Conservation (phyloP, 257 asterid genomes). For the Solanum arcanum region DNA sequence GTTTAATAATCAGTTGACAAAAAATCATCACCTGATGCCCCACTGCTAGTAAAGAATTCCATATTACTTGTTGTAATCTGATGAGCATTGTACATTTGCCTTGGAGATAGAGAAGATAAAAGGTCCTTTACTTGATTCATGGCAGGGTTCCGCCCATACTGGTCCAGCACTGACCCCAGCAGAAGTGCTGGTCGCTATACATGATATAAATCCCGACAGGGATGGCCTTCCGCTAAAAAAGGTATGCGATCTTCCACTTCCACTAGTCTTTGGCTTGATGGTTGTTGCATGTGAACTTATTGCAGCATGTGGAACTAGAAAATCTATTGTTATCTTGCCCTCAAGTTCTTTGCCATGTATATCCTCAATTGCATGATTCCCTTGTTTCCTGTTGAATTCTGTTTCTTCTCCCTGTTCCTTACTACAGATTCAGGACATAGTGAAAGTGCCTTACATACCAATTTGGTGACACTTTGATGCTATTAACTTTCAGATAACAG, state of each 20-base stretch:
- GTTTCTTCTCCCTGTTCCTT: not conserved
- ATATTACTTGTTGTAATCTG: not conserved
- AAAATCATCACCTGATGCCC: not conserved
- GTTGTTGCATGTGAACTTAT: not conserved
- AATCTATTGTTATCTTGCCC: not conserved
- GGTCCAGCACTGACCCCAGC: slow-evolving; percentile 98
- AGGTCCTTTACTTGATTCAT: slow-evolving; percentile 5
- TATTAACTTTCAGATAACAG: slow-evolving; percentile 55
- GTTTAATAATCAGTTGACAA: not conserved
- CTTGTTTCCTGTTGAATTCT: not conserved
- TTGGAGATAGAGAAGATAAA: slow-evolving; percentile 1
- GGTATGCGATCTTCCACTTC: slow-evolving; percentile 29
- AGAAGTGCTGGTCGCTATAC: slow-evolving; percentile 97
- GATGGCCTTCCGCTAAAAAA: slow-evolving; percentile 85
- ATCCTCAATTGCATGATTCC: not conserved
- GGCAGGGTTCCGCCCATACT: slow-evolving; percentile 88
- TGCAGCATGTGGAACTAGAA: not conserved
- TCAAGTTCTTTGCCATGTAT: not conserved
- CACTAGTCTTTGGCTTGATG: not conserved
- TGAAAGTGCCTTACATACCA: not conserved
- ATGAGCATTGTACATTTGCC: not conserved
- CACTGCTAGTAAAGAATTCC: not conserved
- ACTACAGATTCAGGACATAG: not conserved
- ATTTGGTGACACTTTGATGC: not conserved
- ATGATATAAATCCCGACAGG: slow-evolving; percentile 84